Evolutionary conservation across 306 rosid genomes (phyloP), one percentile per base, ranked within the genome.

Genomic region (Albizia julibrissin): DNA sequence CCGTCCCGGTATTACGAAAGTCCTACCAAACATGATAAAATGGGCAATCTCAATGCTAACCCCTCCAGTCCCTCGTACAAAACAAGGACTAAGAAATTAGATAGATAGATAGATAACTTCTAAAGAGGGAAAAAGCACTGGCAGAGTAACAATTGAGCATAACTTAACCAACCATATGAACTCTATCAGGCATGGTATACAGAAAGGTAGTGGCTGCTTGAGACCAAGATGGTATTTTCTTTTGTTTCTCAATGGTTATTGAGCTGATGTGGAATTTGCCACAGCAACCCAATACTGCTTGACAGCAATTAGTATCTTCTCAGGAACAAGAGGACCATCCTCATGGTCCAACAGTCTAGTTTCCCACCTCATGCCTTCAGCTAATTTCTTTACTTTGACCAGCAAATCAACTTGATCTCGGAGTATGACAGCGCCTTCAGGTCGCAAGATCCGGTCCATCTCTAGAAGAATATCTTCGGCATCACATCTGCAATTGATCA

Each of bases 371-470:
- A 95, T 92, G 80, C 98, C 99, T 79, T 91, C 93, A 39, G 89
- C 81, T 66, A 89, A 77, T 85, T 93, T 92, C 91, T 90, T 95
- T 65, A 95, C 94, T 85, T 85, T 93, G 34, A 92, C 80, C 34
- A 95, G 85, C 68, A 79, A 40, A 31, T 93, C 97, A 0, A 95
- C 99, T 79, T 89, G 97, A 10, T 95, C 99, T 0, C 98, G 97
- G 89, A 93, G 85, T 86, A 95, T 88, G 21, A 95, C 96, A 2
- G 97, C 91, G 31, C 99, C 98, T 91, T 95, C 98, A 0, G 98
- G 99, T 72, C 99, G 84, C 87, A 95, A 82, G 39, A 95, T 92
- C 76, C 97, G 81, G 86, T 95, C 99, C 99, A 95, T 95, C 91
- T 95, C 99, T 29, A 95, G 71, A 69, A 95, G 99, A 87, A 95